A percentile compares a stretch with the other conserved stretches of the same genome.
Evolutionary conservation across 1,284 basidiomycete species (phyloP).

Genomic region (Ganoderma leucocontextum): DNA sequence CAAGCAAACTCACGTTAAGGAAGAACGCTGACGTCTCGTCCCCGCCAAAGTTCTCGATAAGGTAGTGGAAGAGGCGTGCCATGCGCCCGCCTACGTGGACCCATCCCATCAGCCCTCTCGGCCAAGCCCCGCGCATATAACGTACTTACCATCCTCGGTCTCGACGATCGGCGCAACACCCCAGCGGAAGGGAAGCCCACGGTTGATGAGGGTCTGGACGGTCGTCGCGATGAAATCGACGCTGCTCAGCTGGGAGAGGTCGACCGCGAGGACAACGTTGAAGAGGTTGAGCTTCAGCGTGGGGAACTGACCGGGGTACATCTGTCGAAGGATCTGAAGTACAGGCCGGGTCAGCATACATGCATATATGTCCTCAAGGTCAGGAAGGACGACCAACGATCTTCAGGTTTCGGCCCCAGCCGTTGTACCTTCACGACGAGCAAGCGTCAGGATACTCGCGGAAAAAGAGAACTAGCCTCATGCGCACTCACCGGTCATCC

Average conservation of each 20-base stretch:
- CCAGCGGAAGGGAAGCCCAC: conserved; percentile 81
- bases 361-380: not conserved
- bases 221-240: conserved; percentile 71
- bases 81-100: conserved; percentile 63
- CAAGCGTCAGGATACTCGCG: not conserved
- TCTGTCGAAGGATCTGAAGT: conserved; percentile 71
- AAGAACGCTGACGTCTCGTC: conserved; percentile 70
- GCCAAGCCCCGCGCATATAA: not conserved
- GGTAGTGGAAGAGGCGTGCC: conserved; percentile 77
- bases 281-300: conserved; percentile 77
- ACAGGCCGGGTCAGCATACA: not conserved
- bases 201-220: conserved; percentile 73
- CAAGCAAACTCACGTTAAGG: conserved; percentile 51
- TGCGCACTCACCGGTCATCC: conserved; percentile 66
- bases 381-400: conserved; percentile 47
- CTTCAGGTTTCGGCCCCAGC: conserved; percentile 60
- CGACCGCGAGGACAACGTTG: conserved; percentile 83
- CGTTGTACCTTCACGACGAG: conserved; percentile 52
- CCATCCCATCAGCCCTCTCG: not conserved
- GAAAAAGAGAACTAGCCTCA: not conserved
- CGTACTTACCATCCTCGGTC: conserved; percentile 59
- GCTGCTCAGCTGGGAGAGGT: conserved; percentile 71
- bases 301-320: conserved; percentile 82
- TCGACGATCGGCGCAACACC: conserved; percentile 82
- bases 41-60: conserved; percentile 70